A percentile compares a stretch with the other conserved stretches of the same genome.
Conservation (phyloP, 768 basidiomycete species). For the Lactarius evosmus region DNA sequence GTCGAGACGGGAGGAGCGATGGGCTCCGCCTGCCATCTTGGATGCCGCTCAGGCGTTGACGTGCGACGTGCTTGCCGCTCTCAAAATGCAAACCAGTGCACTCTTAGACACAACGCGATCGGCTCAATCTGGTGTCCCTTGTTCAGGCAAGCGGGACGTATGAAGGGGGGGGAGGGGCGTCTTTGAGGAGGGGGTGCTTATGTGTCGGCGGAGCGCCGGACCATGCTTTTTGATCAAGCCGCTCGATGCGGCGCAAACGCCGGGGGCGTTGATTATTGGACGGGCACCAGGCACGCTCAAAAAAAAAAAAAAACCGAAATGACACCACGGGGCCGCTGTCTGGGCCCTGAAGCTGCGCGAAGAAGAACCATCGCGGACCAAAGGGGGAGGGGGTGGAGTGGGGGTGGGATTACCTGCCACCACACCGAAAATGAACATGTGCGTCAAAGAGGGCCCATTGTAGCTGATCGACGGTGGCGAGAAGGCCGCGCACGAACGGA, state of each 20-base stretch:
- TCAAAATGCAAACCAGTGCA: slow-evolving; percentile 1
- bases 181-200: slow-evolving; percentile 15
- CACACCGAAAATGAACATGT: not conserved
- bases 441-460: slow-evolving; percentile 3
- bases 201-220: slow-evolving; percentile 23
- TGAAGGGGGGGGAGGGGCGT: not conserved
- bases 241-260: slow-evolving; percentile 25
- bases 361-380: slow-evolving; percentile 3
- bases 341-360: slow-evolving; percentile 15
- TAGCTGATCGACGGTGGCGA: slow-evolving; percentile 19
- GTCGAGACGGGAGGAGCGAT: slow-evolving; percentile 7
- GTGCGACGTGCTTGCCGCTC: slow-evolving; percentile 9
- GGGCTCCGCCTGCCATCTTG: slow-evolving; percentile 3
- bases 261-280: slow-evolving; percentile 9
- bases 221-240: slow-evolving; percentile 15
- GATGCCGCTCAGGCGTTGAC: slow-evolving; percentile 12
- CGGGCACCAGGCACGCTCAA: slow-evolving; percentile 23
- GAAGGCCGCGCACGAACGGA: slow-evolving; percentile 6
- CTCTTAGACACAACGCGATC: slow-evolving; percentile 1
- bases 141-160: slow-evolving; percentile 10
- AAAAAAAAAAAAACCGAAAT: slow-evolving; percentile 7
- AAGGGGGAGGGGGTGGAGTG: not conserved
- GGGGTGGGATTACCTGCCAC: no score
- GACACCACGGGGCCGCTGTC: slow-evolving; percentile 25
- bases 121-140: slow-evolving; percentile 2